These are phyloP conservation scores for Myotisia sp. DNA, from an alignment of 2,329 filamentous ascomycete species.

Conservation along the genomic window DNA sequence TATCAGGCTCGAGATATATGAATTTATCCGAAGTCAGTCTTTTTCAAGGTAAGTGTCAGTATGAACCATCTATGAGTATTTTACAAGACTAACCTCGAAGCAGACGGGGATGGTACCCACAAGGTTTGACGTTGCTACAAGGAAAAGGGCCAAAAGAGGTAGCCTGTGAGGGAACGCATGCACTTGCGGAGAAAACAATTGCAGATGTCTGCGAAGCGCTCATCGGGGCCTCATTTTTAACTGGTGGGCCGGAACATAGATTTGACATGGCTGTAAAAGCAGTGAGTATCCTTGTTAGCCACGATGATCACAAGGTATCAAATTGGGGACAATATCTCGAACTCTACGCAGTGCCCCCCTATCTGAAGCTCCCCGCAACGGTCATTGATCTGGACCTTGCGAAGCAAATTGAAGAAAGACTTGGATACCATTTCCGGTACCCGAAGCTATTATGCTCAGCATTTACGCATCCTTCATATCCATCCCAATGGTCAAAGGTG, in stretches of 20 bases:
- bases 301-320: conserved; percentile 53
- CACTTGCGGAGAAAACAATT: conserved; percentile 72
- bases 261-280: conserved; percentile 50
- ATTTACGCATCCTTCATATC: conserved; percentile 77
- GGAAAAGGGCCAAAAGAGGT: conserved; percentile 51
- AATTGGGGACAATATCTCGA: conserved; percentile 59
- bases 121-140: conserved; percentile 55
- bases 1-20: conserved; percentile 47
- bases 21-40: conserved; percentile 67
- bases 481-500: conserved; percentile 58
- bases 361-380: conserved; percentile 49
- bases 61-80: not conserved
- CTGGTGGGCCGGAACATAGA: conserved; percentile 34
- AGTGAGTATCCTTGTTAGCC: conserved; percentile 47
- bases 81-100: conserved; percentile 8
- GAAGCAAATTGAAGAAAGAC: conserved; percentile 44
- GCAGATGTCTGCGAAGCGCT: conserved; percentile 90
- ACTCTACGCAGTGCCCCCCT: conserved; percentile 54
- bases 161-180: conserved; percentile 38
- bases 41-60: conserved; percentile 49
- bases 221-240: conserved; percentile 67
- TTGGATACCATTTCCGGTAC: conserved; percentile 55
- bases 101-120: conserved; percentile 74
- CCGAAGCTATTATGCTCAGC: conserved; percentile 67
- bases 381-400: conserved; percentile 57